These are phyloP conservation scores for Fusarium succisae DNA, from an alignment of 2,329 filamentous ascomycete genomes.

Conservation along the genomic window DNA sequence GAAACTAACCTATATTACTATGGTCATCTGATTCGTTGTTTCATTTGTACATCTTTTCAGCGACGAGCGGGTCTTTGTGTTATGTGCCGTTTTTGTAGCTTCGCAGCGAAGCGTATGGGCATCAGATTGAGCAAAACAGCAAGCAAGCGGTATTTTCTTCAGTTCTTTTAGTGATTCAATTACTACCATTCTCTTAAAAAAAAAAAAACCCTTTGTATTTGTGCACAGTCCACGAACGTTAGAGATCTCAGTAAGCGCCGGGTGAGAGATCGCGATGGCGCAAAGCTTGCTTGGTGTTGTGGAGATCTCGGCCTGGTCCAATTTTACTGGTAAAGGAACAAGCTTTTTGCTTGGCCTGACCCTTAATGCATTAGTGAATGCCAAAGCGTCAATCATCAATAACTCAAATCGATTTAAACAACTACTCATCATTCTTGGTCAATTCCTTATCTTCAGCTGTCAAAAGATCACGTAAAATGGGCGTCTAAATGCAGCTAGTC, in stretches of 20 bases:
- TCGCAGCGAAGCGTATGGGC: neutral
- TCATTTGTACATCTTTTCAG: fast-evolving
- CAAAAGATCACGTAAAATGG: neutral
- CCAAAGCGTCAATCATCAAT: neutral
- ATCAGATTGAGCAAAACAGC: neutral
- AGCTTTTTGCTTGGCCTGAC: neutral
- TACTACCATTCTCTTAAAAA: too few relatives aligned
- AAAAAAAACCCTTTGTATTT: too few relatives aligned
- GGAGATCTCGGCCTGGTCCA: neutral
- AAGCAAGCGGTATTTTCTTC: neutral
- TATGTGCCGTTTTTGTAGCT: neutral
- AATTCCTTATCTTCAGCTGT: neutral
- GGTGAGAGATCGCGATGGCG: neutral
- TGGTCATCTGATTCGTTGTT: neutral
- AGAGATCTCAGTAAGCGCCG: too few relatives aligned
- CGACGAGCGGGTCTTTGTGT: fast-evolving
- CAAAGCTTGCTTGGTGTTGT: neutral
- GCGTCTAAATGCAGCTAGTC: neutral
- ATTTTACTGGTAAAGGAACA: neutral
- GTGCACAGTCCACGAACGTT: neutral
- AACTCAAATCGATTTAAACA: neutral
- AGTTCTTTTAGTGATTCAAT: too few relatives aligned
- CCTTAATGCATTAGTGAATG: conserved; percentile 11
- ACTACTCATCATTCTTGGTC: too few relatives aligned
- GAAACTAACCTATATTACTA: neutral